These are phyloP conservation scores for Flagelloscypha sp. DNA, from an alignment of 768 basidiomycete species.

Conservation along the genomic window DNA sequence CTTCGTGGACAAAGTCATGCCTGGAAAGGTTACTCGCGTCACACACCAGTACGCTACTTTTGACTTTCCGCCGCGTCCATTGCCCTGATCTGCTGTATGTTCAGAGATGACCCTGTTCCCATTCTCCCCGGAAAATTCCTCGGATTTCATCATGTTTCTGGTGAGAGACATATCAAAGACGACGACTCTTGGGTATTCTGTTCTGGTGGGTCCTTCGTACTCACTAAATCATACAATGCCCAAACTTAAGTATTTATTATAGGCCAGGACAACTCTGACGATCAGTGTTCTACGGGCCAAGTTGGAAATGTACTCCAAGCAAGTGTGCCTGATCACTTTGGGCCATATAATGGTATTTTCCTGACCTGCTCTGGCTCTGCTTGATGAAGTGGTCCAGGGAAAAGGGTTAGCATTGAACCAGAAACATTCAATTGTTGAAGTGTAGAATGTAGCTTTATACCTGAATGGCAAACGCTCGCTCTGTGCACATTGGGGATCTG, in stretches of 20 bases:
- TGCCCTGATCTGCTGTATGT: too few relatives aligned
- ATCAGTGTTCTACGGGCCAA: constrained; percentile 34
- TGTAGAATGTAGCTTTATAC: too few relatives aligned
- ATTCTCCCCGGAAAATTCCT: constrained; percentile 32
- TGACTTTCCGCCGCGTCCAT: too few relatives aligned
- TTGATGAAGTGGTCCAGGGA: too few relatives aligned
- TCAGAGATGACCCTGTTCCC: constrained; percentile 32
- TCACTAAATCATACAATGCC: background rate
- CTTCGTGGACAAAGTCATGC: constrained; percentile 46
- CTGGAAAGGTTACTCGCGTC: too few relatives aligned
- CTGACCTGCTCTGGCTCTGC: too few relatives aligned
- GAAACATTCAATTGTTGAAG: too few relatives aligned
- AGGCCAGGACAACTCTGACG: constrained; percentile 54
- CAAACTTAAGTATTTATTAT: constrained; percentile 2
- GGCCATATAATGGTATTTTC: too few relatives aligned
- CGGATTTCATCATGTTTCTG: constrained; percentile 37
- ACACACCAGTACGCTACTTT: too few relatives aligned
- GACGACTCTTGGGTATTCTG: constrained; percentile 46
- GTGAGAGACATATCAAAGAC: constrained; percentile 44
- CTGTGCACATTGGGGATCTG: too few relatives aligned
- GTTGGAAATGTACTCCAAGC: constrained; percentile 35
- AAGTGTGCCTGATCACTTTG: constrained; percentile 31
- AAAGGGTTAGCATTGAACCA: too few relatives aligned
- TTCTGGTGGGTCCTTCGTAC: constrained; percentile 29
- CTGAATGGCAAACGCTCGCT: too few relatives aligned